phyloP scores from a whole-genome alignment of 139 green algal species.

The Gonium pectorale region DNA sequence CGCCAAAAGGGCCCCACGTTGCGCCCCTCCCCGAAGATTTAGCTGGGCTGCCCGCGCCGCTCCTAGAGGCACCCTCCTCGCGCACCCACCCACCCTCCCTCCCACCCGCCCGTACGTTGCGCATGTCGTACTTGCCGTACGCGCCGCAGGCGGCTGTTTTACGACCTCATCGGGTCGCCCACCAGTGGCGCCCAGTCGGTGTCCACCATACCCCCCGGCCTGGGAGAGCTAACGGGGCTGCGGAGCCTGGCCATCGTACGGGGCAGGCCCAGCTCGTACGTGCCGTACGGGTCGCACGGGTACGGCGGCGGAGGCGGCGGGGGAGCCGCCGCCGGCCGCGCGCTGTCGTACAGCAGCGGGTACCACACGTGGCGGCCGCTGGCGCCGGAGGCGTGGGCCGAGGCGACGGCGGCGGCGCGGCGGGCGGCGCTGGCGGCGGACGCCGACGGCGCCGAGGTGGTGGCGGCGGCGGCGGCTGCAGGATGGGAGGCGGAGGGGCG shows the following conservation, averaged over 20 bases:
- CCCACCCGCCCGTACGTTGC: neutral
- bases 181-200: neutral
- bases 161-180: slow-evolving; percentile 1
- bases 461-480: neutral
- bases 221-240: slow-evolving; percentile 10
- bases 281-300: too few species aligned
- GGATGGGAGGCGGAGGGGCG: neutral
- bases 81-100: neutral
- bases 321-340: neutral
- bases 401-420: neutral
- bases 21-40: neutral
- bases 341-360: neutral
- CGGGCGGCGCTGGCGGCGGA: neutral
- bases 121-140: neutral
- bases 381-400: neutral
- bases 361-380: slow-evolving; percentile 38
- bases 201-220: neutral
- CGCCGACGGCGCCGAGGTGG: neutral
- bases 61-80: neutral
- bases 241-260: slow-evolving; percentile 29
- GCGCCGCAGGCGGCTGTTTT: neutral
- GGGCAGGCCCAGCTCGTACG: neutral
- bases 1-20: neutral
- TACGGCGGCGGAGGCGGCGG: neutral
- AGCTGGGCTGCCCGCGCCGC: neutral